Percentiles rank a stretch among this genome's conserved stretches.
These are phyloP conservation scores for Zygosaccharomyces lentus DNA, from an alignment of 805 yeast genomes.

Conservation along the genomic window DNA sequence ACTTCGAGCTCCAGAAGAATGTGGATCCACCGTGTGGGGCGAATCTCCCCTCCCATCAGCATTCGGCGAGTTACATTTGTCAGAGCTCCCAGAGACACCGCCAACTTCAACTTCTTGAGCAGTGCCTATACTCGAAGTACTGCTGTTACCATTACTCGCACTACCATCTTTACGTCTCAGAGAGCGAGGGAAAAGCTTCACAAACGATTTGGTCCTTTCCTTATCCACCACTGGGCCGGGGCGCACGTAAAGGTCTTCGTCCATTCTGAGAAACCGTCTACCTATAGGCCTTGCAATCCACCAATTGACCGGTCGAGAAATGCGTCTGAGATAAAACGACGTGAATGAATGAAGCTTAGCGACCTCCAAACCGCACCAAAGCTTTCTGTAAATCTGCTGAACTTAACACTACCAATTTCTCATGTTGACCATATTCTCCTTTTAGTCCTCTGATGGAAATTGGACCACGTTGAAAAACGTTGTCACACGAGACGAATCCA, in stretches of 20 bases:
- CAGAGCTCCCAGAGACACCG: constrained; percentile 1
- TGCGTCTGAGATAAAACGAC: neutral
- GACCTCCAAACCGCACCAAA: neutral
- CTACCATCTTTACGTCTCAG: constrained; percentile 11
- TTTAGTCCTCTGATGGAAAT: constrained; percentile 3
- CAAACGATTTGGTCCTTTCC: constrained; percentile 26
- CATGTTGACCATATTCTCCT: constrained; percentile 6
- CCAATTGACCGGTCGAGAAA: neutral
- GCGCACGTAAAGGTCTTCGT: constrained; percentile 12
- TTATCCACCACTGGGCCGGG: constrained; percentile 19
- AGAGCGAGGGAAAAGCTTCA: constrained; percentile 19
- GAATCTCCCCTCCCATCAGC: neutral
- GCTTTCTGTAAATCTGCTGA: neutral
- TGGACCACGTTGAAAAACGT: neutral
- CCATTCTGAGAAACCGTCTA: constrained; percentile 7
- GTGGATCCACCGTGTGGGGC: constrained; percentile 2
- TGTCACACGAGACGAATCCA: neutral
- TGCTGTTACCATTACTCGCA: constrained; percentile 6
- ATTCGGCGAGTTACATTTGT: constrained; percentile 1
- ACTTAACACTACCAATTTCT: neutral
- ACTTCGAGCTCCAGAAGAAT: constrained; percentile 2
- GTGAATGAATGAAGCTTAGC: neutral
- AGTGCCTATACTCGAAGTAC: constrained; percentile 10
- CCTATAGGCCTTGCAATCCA: neutral
- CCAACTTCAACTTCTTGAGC: constrained; percentile 6